Percentiles rank a stretch among this genome's conserved stretches.
Conservation (phyloP, 257 asterid genomes). For the Solanum ahanhuiri region DNA sequence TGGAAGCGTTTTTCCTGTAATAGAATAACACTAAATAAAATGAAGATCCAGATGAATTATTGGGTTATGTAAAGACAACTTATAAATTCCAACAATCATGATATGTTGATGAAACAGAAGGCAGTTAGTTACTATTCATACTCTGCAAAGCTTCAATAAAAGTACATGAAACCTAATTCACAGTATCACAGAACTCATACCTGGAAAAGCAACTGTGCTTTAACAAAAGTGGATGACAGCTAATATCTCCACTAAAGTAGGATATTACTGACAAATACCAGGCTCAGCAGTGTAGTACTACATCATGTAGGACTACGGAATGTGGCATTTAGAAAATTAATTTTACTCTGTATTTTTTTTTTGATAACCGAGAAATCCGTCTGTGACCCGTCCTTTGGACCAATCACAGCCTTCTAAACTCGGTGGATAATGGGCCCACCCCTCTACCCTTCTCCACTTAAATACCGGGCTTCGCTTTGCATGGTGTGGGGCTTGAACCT, state of each 20-base stretch:
- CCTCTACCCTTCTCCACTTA: too few species aligned
- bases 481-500: too few species aligned
- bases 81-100: neutral
- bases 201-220: neutral
- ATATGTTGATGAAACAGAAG: neutral
- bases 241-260: neutral
- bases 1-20: constrained; percentile 83
- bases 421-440: too few species aligned
- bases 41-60: neutral
- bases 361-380: too few species aligned
- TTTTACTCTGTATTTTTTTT: neutral
- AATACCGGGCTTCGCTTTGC: too few species aligned
- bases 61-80: neutral
- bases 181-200: neutral
- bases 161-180: neutral
- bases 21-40: neutral
- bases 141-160: neutral
- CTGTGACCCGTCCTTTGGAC: too few species aligned
- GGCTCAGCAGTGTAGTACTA: neutral
- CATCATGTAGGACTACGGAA: neutral
- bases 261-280: neutral
- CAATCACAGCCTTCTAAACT: too few species aligned
- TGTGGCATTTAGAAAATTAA: neutral
- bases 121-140: neutral
- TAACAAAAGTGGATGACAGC: neutral